These are phyloP conservation scores for Cryphonectria radicalis DNA, from an alignment of 2,329 filamentous ascomycete species.

Conservation along the genomic window DNA sequence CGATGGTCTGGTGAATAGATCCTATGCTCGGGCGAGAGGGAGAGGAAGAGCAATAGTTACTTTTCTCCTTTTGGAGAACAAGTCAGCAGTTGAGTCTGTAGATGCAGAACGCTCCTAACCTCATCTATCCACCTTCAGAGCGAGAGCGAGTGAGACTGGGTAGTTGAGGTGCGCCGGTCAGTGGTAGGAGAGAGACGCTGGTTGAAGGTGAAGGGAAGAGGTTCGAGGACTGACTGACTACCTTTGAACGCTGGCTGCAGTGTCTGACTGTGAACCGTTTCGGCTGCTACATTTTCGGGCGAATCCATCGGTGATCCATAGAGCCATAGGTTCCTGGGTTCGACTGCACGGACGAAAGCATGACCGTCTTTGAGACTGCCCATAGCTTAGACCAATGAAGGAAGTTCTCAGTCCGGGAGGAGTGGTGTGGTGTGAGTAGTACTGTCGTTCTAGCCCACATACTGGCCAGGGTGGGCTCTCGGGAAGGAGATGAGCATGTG, in stretches of 20 bases:
- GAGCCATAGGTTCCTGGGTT: slow-evolving; percentile 47
- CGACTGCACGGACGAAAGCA: slow-evolving; percentile 55
- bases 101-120: neutral
- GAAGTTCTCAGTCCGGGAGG: slow-evolving; percentile 28
- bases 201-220: slow-evolving; percentile 28
- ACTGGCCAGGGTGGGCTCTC: slow-evolving; percentile 21
- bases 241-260: slow-evolving; percentile 21
- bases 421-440: slow-evolving; percentile 31
- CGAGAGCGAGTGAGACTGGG: neutral
- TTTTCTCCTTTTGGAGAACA: neutral
- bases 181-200: slow-evolving; percentile 14
- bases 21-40: neutral
- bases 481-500: slow-evolving; percentile 28
- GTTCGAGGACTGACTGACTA: slow-evolving; percentile 5
- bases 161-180: neutral
- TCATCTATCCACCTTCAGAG: slow-evolving; percentile 15
- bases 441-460: slow-evolving; percentile 1
- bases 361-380: slow-evolving; percentile 52
- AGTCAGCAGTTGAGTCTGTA: slow-evolving; percentile 13
- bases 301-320: slow-evolving; percentile 48
- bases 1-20: neutral
- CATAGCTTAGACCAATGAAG: slow-evolving; percentile 45
- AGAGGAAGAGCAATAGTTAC: neutral
- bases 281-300: slow-evolving; percentile 45
- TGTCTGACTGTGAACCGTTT: slow-evolving; percentile 42